Evolutionary conservation across 805 yeast species (phyloP).

Genomic region (Metschnikowia bowlesiae): DNA sequence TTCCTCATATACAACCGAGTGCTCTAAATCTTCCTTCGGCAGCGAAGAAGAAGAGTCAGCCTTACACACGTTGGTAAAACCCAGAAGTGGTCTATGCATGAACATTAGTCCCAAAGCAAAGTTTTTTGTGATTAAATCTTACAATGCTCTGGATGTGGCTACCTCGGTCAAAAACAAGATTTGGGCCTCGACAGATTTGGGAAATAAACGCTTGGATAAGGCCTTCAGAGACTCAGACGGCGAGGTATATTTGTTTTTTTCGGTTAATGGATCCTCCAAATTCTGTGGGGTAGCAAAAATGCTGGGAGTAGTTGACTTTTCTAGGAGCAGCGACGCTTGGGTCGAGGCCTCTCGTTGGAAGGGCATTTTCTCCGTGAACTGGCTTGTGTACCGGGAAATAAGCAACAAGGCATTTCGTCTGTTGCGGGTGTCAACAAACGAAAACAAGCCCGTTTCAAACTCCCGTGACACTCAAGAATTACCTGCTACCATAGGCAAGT

Average conservation of each 20-base stretch:
- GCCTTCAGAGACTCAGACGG: conserved; percentile 32
- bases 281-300: conserved; percentile 50
- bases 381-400: conserved; percentile 50
- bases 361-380: conserved; percentile 49
- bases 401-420: conserved; percentile 46
- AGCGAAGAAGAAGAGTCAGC: not conserved
- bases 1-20: not conserved
- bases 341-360: conserved; percentile 45
- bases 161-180: conserved; percentile 46
- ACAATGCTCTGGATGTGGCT: conserved; percentile 43
- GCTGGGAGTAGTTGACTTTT: conserved; percentile 35
- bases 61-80: not conserved
- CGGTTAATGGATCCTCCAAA: conserved; percentile 47
- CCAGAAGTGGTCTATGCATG: not conserved
- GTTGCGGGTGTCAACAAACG: conserved; percentile 43
- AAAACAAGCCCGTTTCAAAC: conserved; percentile 48
- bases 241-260: conserved; percentile 48
- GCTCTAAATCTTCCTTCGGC: not conserved
- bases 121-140: conserved; percentile 54
- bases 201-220: conserved; percentile 47
- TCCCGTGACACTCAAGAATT: conserved; percentile 62
- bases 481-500: conserved; percentile 44
- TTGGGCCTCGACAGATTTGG: conserved; percentile 59
- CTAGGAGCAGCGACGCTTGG: conserved; percentile 44
- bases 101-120: conserved; percentile 14